phyloP scores from a whole-genome alignment of 108 stramenopile species.

The Nannochloropsis salina region DNA sequence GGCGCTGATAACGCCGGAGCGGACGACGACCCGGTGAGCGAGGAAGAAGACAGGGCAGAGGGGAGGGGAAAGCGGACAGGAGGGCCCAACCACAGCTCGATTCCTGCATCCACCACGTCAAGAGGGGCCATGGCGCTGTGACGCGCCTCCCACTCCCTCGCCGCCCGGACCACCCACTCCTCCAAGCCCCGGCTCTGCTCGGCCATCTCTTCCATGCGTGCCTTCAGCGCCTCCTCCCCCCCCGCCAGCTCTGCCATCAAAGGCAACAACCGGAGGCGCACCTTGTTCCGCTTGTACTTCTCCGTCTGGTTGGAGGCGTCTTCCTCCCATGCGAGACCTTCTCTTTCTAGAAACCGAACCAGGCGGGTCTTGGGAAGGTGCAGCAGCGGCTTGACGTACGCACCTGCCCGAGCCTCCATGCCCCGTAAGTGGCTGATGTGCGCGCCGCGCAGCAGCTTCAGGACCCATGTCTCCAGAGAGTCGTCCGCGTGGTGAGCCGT shows the following conservation, averaged over 20 bases:
- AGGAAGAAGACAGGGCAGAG: background rate
- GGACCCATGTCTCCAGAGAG: constrained; percentile 44
- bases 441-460: constrained; percentile 48
- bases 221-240: constrained; percentile 31
- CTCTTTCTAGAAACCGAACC: constrained; percentile 20
- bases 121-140: background rate
- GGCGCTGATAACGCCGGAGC: background rate
- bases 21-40: background rate
- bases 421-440: constrained; percentile 46
- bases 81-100: background rate
- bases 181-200: constrained; percentile 33
- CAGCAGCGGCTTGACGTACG: constrained; percentile 33
- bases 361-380: constrained; percentile 27
- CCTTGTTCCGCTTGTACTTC: constrained; percentile 42
- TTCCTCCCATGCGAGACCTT: constrained; percentile 37
- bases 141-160: constrained; percentile 34
- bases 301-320: constrained; percentile 34
- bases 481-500: constrained; percentile 51
- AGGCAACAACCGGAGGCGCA: constrained; percentile 25
- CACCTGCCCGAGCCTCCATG: background rate
- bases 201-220: constrained; percentile 33
- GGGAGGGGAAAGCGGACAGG: background rate
- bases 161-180: constrained; percentile 34
- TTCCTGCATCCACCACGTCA: background rate
- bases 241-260: constrained; percentile 26